Base-by-base conservation (phyloP, 1,284 basidiomycete genomes). In the Tylopilus sp. region DNA sequence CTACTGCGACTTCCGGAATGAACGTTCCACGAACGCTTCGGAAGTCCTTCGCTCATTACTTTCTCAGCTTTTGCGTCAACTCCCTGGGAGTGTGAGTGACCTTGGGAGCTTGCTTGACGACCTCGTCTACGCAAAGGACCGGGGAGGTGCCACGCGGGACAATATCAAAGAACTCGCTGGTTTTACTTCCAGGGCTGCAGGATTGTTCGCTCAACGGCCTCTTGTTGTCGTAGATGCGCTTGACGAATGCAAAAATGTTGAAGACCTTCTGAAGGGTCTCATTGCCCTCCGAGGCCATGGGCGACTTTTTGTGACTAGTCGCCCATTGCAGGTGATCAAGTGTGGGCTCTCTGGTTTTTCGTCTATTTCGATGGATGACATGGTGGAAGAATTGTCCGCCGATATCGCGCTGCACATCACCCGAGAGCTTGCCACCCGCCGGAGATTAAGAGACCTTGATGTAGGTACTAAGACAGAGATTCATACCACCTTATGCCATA, bases 221-320 rank as follows among this genome's bases (percentile, higher is more conserved):
- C 16, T 67, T 6, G 2, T 73, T 1, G 47, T 70, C 6, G 19
- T 70, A 5, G 69, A 70, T 2, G 66, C 63, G 0, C 19, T 70
- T 13, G 69, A 70, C 18, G 68, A 70, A n/a, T 70, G 69, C 44
- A 39, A 13, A 22, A 59, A 70, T 1, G 0, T 63, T 0, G 52
- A 67, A 22, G 22, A 22, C 0, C 52, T 72, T 32, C 19, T 64
- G 0, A 13, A 19, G 2, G 64, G 52, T n/a, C 16, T 70, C 0
- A 3, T 1, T 1, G 51, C 52, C 5, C n/a, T 61, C 51, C 38
- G 38, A 0, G 55, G 54, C 0, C 41, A 41, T 3, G 15, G 63
- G 4, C 68, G 61, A 32, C 44, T 72, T 0, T 72, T 70, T 7
- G 57, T 63, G 1, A 63, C 68, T 24, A 70, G 69, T 19, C 67